Evolutionary conservation across 306 rosid species (phyloP).

Genomic region (Betula pendula): DNA sequence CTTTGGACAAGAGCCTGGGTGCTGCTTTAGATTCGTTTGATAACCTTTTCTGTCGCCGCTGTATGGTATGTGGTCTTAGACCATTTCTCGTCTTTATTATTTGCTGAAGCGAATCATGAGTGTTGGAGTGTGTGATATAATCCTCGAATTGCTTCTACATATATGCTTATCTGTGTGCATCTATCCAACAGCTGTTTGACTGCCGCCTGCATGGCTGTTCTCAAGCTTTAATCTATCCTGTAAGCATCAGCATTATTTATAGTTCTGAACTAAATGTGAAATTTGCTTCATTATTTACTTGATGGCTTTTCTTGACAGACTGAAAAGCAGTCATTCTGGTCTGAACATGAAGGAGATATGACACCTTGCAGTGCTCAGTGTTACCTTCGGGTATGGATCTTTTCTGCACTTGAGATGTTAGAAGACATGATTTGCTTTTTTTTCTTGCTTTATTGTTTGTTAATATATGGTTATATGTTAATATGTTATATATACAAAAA

Average conservation of each 20-base stretch:
- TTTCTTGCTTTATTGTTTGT: conserved; percentile 24
- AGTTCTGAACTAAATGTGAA: conserved; percentile 8
- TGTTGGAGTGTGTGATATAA: conserved; percentile 16
- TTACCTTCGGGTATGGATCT: conserved; percentile 69
- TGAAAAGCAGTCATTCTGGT: conserved; percentile 74
- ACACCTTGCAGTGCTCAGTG: conserved; percentile 88
- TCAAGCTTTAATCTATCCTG: conserved; percentile 72
- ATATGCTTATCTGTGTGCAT: conserved; percentile 41
- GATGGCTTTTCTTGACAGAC: conserved; percentile 56
- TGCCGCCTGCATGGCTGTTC: conserved; percentile 96
- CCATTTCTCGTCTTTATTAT: conserved; percentile 25
- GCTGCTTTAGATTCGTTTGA: conserved; percentile 93
- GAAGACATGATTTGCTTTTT: background rate
- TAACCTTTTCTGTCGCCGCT: conserved; percentile 94
- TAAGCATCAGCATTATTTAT: conserved; percentile 44
- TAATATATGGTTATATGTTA: too few species aligned
- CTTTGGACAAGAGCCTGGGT: conserved; percentile 70
- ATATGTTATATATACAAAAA: too few species aligned
- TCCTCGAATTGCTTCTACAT: conserved; percentile 12
- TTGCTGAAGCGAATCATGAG: background rate
- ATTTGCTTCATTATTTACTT: conserved; percentile 29
- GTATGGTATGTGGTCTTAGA: conserved; percentile 64
- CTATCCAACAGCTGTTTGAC: conserved; percentile 74
- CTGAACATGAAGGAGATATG: conserved; percentile 64
- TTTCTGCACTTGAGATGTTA: conserved; percentile 17